Conservation (phyloP, 768 basidiomycete genomes). For the Xerocomus brunneocitrinus region DNA sequence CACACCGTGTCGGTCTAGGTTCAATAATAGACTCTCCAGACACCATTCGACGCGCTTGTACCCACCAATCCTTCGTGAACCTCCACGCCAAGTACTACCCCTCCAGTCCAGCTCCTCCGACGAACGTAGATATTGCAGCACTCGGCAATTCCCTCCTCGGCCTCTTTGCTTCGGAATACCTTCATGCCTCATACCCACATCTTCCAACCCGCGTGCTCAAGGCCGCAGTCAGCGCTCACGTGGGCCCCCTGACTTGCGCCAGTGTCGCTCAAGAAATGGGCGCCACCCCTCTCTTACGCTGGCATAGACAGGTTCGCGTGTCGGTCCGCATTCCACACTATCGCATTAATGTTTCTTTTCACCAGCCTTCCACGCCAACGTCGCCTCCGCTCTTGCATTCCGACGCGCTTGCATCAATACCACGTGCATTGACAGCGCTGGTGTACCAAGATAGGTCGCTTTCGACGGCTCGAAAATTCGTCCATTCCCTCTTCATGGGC, state of each 20-base stretch:
- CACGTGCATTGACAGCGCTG: conserved; percentile 81
- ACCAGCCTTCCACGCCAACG: conserved; percentile 46
- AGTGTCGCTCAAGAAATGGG: conserved; percentile 85
- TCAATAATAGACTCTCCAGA: conserved; percentile 51
- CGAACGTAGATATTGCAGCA: conserved; percentile 71
- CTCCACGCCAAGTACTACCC: conserved; percentile 57
- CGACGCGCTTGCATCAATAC: conserved; percentile 87
- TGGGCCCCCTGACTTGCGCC: conserved; percentile 79
- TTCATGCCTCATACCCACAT: conserved; percentile 79
- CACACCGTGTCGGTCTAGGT: conserved; percentile 70
- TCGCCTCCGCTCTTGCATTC: conserved; percentile 59
- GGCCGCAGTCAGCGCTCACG: conserved; percentile 88
- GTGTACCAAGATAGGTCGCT: conserved; percentile 88
- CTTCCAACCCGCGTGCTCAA: conserved; percentile 89
- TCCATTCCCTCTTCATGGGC: conserved; percentile 82
- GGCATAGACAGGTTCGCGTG: conserved; percentile 65
- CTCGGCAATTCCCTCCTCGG: conserved; percentile 89
- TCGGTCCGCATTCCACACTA: background rate
- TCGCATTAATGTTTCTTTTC: background rate
- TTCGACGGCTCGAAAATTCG: conserved; percentile 80
- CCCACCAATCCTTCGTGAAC: conserved; percentile 64
- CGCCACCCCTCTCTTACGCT: conserved; percentile 69
- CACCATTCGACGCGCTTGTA: conserved; percentile 68
- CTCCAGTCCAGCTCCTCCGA: conserved; percentile 46
- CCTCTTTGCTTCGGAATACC: conserved; percentile 80